These are phyloP conservation scores for Trypanosoma theileri DNA, from an alignment of 208 protist genomes.

Conservation along the genomic window DNA sequence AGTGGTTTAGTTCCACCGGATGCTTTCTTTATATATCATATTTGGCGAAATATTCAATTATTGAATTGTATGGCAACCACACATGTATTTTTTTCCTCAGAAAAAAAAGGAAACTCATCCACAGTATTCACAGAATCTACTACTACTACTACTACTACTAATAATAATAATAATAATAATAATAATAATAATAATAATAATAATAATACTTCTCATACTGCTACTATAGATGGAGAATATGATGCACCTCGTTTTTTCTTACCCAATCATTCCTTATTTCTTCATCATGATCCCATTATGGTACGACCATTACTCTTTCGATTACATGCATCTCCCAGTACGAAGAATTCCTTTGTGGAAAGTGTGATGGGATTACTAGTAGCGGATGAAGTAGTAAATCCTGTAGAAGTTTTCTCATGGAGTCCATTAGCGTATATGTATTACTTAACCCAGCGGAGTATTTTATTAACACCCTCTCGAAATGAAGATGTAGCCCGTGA, in stretches of 20 bases:
- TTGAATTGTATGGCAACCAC: constrained; percentile 92
- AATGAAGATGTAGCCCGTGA: constrained; percentile 90
- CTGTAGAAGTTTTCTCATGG: constrained; percentile 86
- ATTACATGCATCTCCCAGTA: constrained; percentile 21
- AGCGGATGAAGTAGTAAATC: constrained; percentile 95
- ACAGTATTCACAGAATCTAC: too few relatives aligned
- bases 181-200: too few relatives aligned
- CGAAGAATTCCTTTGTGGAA: constrained; percentile 70
- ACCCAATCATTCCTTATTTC: constrained; percentile 27
- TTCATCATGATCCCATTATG: constrained; percentile 26
- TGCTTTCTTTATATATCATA: constrained; percentile 97
- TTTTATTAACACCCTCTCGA: constrained; percentile 95
- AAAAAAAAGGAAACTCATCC: neutral
- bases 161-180: too few relatives aligned
- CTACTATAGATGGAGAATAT: neutral
- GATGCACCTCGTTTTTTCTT: constrained; percentile 15
- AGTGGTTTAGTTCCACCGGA: constrained; percentile 92
- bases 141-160: too few relatives aligned
- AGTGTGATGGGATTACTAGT: constrained; percentile 92
- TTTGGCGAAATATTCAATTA: constrained; percentile 96
- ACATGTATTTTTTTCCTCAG: constrained; percentile 39
- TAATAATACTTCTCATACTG: too few relatives aligned
- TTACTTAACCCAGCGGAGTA: constrained; percentile 96
- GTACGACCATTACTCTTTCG: constrained; percentile 37
- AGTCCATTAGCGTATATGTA: constrained; percentile 97